Conservation (phyloP, 2,329 filamentous ascomycete genomes). For the Colletotrichum trifolii region DNA sequence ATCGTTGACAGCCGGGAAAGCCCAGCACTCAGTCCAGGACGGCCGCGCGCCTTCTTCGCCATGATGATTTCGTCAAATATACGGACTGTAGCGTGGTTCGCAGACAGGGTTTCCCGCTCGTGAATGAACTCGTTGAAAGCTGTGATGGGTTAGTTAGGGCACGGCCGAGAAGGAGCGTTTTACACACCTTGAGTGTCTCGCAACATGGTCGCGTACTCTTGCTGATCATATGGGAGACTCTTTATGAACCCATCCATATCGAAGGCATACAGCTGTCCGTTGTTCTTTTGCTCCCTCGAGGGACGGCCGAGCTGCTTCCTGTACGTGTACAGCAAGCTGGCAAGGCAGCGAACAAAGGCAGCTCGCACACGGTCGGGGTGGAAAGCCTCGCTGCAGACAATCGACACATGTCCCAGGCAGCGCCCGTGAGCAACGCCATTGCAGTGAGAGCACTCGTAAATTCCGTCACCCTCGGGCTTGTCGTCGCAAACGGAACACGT, state of each 20-base stretch:
- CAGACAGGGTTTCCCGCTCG: constrained; percentile 75
- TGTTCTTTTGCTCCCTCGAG: constrained; percentile 68
- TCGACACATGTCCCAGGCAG: constrained; percentile 70
- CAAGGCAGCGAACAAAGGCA: constrained; percentile 72
- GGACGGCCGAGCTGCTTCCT: constrained; percentile 71
- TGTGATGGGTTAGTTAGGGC: constrained; percentile 40
- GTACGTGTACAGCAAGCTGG: constrained; percentile 75
- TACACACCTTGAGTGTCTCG: constrained; percentile 72
- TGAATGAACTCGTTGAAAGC: constrained; percentile 86
- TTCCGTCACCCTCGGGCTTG: constrained; percentile 75
- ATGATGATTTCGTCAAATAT: constrained; percentile 88
- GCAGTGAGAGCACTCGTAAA: constrained; percentile 80
- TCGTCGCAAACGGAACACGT: constrained; percentile 82
- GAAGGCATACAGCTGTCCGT: constrained; percentile 71
- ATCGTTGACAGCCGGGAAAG: constrained; percentile 71
- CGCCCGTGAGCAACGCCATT: constrained; percentile 66
- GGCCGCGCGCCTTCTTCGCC: constrained; percentile 77
- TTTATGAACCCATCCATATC: constrained; percentile 74
- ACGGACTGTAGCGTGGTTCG: constrained; percentile 73
- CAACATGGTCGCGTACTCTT: constrained; percentile 73
- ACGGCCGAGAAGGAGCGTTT: neutral
- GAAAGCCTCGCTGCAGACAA: constrained; percentile 74
- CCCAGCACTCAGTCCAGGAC: constrained; percentile 72
- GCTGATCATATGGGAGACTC: constrained; percentile 73
- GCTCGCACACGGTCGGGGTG: constrained; percentile 70